Evolutionary conservation across 768 basidiomycete genomes (phyloP).

Genomic region (Grammothele lineata): DNA sequence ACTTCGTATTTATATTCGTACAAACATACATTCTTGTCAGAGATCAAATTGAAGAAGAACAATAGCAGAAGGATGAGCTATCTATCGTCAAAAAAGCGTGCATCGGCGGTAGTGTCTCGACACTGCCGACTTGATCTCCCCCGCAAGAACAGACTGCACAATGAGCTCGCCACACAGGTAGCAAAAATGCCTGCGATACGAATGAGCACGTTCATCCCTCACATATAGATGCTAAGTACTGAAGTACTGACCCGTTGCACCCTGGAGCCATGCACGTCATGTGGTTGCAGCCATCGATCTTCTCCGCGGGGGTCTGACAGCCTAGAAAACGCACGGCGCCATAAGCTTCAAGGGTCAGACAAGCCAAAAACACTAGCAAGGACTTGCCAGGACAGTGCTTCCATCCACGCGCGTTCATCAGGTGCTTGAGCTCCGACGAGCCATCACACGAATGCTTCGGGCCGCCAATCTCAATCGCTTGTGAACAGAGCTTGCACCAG

Average conservation of each 20-base stretch:
- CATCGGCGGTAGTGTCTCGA: constrained; percentile 25
- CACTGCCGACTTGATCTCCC: constrained; percentile 20
- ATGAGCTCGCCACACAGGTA: constrained; percentile 30
- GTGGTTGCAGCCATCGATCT: constrained; percentile 32
- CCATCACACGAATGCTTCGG: constrained; percentile 57
- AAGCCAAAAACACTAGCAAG: background rate
- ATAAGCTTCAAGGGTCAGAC: background rate
- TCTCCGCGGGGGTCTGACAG: constrained; percentile 34
- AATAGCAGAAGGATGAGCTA: too few species aligned
- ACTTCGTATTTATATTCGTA: too few species aligned
- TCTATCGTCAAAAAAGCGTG: constrained; percentile 16
- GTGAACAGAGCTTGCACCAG: constrained; percentile 63
- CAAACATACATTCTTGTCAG: too few species aligned
- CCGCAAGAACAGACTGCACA: constrained; percentile 22
- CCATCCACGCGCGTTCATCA: constrained; percentile 58
- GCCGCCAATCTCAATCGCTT: constrained; percentile 30
- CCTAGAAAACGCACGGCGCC: constrained; percentile 26
- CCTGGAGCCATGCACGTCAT: constrained; percentile 32
- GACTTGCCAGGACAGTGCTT: constrained; percentile 56
- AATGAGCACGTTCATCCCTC: too few species aligned
- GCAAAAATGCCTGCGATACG: constrained; percentile 38
- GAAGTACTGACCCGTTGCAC: constrained; percentile 29
- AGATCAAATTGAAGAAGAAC: too few species aligned
- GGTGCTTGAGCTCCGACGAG: constrained; percentile 44
- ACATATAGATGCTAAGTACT: too few species aligned